phyloP scores from a whole-genome alignment of 179 eudicot species.

The Gypsophila paniculata region DNA sequence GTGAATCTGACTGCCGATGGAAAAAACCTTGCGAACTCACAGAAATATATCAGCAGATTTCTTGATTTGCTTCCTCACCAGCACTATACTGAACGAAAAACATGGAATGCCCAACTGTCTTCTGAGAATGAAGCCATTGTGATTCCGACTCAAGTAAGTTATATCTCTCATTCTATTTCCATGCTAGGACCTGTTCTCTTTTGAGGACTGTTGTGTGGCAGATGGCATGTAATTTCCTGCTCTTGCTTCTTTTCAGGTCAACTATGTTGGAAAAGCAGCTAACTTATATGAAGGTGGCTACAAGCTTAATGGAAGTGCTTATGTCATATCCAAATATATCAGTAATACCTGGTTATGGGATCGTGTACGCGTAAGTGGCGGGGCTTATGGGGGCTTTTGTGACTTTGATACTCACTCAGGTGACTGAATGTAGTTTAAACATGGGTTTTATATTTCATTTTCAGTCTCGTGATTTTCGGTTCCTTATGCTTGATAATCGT shows the following conservation, averaged over 20 bases:
- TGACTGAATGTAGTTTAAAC: constrained; percentile 22
- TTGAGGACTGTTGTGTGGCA: background rate
- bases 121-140: constrained; percentile 79
- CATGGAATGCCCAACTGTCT: constrained; percentile 69
- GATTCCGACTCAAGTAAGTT: constrained; percentile 84
- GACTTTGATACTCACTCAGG: constrained; percentile 96
- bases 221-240: constrained; percentile 10
- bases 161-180: background rate
- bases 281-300: constrained; percentile 78
- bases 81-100: constrained; percentile 36
- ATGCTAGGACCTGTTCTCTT: background rate
- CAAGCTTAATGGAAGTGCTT: constrained; percentile 83
- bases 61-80: constrained; percentile 71
- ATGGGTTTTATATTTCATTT: background rate
- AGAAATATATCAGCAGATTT: constrained; percentile 65
- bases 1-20: constrained; percentile 89
- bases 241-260: constrained; percentile 53
- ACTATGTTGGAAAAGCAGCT: constrained; percentile 98
- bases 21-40: constrained; percentile 57
- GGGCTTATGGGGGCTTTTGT: constrained; percentile 99
- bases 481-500: constrained; percentile 10
- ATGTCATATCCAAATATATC: constrained; percentile 79
- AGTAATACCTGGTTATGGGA: constrained; percentile 99
- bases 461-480: constrained; percentile 9
- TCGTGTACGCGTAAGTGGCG: constrained; percentile 97